Evolutionary conservation across 768 basidiomycete species (phyloP), one percentile per base, ranked within the genome.

Genomic region (Artomyces pyxidatus): DNA sequence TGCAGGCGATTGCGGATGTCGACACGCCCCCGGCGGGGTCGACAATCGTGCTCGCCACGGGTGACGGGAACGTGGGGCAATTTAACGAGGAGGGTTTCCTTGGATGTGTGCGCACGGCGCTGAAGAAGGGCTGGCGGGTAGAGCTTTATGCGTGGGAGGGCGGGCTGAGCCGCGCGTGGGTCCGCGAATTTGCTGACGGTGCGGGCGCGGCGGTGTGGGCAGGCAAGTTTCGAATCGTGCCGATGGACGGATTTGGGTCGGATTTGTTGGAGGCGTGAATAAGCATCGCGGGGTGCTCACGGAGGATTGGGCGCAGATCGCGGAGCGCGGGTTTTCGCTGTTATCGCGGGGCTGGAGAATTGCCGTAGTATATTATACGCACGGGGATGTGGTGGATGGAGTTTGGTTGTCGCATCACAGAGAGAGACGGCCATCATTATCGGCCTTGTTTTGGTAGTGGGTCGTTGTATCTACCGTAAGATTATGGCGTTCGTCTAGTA

Each of bases 41-140:
- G 11, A 91, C 88, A 17, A 87, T 96, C 57, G 85, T 96, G 39
- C 77, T 97, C 37, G 94, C 90, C 1, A 96, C 94, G 0, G 94
- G 94, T 4, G 94, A 98, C 64, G 92, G 91, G 21, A 89, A 90
- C 59, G 83, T 86, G 9, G 87, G 88, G 5, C 87, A 95, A 62
- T 96, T 95, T 63, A 94, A 83, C 64, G 87, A 90, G 51, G 87
- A 92, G 59, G 94, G 94, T 6, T 98, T 96, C 68, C 63, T 93
- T 22, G 91, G 92, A 0, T 86, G 87, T 38, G 89, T 93, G 11
- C 71, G 88, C 49, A 81, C 83, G 11, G 94, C 94, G 4, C 68
- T 97, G 58, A 84, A 81, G 66, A 78, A 84, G 41, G 94, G 94
- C 2, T 98, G 94, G 94, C 76, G 74, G 49, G 91, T 98, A n/a